These are phyloP conservation scores for Vicia faba DNA, from an alignment of 306 rosid species.

Conservation along the genomic window DNA sequence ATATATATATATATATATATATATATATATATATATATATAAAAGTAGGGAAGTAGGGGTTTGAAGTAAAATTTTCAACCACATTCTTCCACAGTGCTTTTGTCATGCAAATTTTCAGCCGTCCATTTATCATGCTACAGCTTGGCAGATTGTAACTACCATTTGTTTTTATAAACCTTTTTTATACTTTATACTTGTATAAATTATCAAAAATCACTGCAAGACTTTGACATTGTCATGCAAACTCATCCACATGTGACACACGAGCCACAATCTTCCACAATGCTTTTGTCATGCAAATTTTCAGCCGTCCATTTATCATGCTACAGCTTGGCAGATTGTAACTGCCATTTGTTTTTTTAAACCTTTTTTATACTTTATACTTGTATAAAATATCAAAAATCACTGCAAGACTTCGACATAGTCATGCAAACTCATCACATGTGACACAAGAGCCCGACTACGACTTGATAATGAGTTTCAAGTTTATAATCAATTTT, in stretches of 20 bases:
- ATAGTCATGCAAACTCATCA: neutral
- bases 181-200: conserved; percentile 4
- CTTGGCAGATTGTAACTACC: neutral
- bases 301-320: conserved; percentile 30
- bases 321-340: conserved; percentile 20
- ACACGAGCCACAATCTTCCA: neutral
- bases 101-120: conserved; percentile 29
- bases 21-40: too few species aligned
- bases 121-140: conserved; percentile 23
- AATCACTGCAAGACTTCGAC: conserved; percentile 38
- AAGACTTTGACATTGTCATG: conserved; percentile 41
- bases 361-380: conserved; percentile 5
- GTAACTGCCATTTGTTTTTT: too few species aligned
- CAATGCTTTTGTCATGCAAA: conserved; percentile 1
- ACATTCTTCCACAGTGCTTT: neutral
- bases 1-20: too few species aligned
- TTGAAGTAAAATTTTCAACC: too few species aligned
- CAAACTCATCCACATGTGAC: too few species aligned
- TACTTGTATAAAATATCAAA: neutral
- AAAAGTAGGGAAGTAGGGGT: too few species aligned
- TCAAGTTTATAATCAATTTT: too few species aligned
- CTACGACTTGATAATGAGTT: too few species aligned
- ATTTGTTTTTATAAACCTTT: neutral
- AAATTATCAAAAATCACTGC: neutral
- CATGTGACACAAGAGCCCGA: too few species aligned